Evolutionary conservation across 352 stramenopile genomes (phyloP).

Genomic region (Globisporangium carolinianum): DNA sequence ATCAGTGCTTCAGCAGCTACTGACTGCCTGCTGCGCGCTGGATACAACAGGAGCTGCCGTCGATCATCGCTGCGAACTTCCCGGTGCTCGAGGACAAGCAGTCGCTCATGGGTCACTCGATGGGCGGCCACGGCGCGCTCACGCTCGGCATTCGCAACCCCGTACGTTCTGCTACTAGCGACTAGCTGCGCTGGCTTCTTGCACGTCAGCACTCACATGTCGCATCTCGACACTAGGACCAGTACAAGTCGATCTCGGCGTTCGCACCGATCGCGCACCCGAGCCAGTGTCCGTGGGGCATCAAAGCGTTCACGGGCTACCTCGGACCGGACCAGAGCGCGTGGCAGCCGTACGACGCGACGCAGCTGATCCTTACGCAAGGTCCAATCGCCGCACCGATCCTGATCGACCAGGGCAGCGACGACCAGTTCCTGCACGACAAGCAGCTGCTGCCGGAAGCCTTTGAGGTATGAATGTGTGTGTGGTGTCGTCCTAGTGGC

Average conservation of each 20-base stretch:
- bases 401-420: conserved; percentile 86
- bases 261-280: conserved; percentile 97
- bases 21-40: neutral
- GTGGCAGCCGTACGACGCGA: conserved; percentile 91
- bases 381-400: conserved; percentile 65
- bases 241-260: conserved; percentile 92
- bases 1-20: neutral
- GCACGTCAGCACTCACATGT: neutral
- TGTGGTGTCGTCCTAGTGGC: no score
- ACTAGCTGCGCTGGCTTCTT: neutral
- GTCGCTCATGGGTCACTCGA: conserved; percentile 95
- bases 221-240: conserved; percentile 21
- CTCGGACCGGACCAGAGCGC: conserved; percentile 86
- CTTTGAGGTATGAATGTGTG: conserved; percentile 42
- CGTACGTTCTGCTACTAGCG: conserved; percentile 14
- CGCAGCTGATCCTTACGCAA: conserved; percentile 74
- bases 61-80: conserved; percentile 86
- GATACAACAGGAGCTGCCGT: conserved; percentile 84
- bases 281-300: conserved; percentile 94
- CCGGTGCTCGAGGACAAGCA: conserved; percentile 71
- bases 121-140: conserved; percentile 96
- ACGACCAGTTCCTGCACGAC: conserved; percentile 85
- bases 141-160: conserved; percentile 91
- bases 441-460: conserved; percentile 90
- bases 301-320: conserved; percentile 98